phyloP scores from a whole-genome alignment of 2,329 filamentous ascomycete genomes.

The Fusarium xylarioides region DNA sequence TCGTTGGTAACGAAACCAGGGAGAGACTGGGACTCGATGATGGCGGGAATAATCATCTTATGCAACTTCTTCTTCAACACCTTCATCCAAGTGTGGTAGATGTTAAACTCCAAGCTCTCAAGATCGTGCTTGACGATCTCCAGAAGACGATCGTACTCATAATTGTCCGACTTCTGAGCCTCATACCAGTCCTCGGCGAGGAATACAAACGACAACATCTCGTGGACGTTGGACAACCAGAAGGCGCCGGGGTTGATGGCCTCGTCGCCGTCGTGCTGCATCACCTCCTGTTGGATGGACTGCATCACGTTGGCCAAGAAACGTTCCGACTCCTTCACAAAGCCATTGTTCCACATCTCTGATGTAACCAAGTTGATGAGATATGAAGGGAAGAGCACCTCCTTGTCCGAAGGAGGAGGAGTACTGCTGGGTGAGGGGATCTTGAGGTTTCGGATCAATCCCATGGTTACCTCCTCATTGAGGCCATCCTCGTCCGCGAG shows the following conservation, averaged over 20 bases:
- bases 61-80: constrained; percentile 98
- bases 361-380: constrained; percentile 99
- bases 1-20: constrained; percentile 99
- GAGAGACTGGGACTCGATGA: constrained; percentile 98
- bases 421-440: constrained; percentile 89
- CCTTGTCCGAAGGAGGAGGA: constrained; percentile 94
- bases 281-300: constrained; percentile 98
- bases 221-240: constrained; percentile 99
- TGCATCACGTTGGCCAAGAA: constrained; percentile 99
- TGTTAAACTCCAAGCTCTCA: constrained; percentile 98
- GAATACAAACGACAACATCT: constrained; percentile 99
- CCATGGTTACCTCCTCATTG: constrained; percentile 97
- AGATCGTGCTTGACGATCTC: constrained; percentile 99
- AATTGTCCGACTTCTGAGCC: constrained; percentile 98
- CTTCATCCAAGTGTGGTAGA: constrained; percentile 99
- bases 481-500: constrained; percentile 94
- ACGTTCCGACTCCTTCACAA: constrained; percentile 98
- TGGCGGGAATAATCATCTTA: constrained; percentile 99
- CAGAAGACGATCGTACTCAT: constrained; percentile 95
- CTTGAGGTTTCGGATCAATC: constrained; percentile 94
- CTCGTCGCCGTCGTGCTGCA: constrained; percentile 98
- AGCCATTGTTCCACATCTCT: constrained; percentile 99
- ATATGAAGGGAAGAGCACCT: constrained; percentile 97
- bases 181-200: constrained; percentile 99
- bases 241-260: constrained; percentile 97